phyloP scores from a whole-genome alignment of 371 early-diverging fungal genomes.

The Blastocladiella emersonii region DNA sequence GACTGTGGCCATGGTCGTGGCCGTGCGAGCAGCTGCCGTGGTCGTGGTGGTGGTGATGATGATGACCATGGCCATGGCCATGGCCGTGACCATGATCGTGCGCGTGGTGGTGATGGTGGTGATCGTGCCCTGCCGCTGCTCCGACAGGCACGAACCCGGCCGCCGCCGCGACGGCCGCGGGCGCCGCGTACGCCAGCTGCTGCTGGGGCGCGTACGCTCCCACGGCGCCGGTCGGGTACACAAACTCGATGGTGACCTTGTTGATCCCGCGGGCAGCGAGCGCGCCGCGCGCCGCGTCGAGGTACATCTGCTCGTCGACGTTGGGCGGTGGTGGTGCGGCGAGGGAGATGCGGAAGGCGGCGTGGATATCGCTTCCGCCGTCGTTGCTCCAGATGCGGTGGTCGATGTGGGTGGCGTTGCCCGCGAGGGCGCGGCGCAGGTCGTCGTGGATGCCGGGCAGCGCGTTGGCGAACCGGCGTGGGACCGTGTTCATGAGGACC shows the following conservation, averaged over 20 bases:
- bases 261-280: background rate
- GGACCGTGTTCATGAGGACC: background rate
- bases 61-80: background rate
- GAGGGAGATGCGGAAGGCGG: background rate
- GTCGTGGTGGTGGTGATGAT: background rate
- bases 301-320: background rate
- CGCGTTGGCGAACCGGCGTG: background rate
- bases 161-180: background rate
- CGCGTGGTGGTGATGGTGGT: background rate
- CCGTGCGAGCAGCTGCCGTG: background rate
- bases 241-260: background rate
- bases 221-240: too few species aligned
- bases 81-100: background rate
- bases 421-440: background rate
- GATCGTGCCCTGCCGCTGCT: background rate
- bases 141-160: background rate
- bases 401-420: background rate
- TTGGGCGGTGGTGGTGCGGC: background rate
- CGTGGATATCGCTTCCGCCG: background rate
- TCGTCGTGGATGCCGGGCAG: background rate
- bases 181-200: background rate
- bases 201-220: background rate
- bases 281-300: background rate
- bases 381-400: background rate
- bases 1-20: background rate